phyloP scores from a whole-genome alignment of 2,329 filamentous ascomycete genomes.

The Raffaelea arxii region DNA sequence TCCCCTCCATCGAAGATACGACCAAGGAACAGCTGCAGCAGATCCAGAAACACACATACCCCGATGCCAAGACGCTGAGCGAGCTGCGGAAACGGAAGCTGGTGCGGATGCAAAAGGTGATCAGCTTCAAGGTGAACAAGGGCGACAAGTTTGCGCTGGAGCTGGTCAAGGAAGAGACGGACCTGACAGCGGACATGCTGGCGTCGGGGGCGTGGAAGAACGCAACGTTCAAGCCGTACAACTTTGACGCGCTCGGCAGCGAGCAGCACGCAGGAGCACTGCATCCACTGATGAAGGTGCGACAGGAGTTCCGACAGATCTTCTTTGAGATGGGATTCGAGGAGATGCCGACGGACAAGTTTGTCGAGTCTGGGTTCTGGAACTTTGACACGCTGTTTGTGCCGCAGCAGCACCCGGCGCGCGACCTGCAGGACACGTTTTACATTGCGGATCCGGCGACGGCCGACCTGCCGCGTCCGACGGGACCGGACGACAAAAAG shows the following conservation, averaged over 20 bases:
- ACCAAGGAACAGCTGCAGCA: conserved; percentile 66
- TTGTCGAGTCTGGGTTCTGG: conserved; percentile 97
- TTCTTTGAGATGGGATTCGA: conserved; percentile 99
- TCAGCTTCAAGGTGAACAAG: conserved; percentile 76
- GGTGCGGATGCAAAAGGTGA: conserved; percentile 71
- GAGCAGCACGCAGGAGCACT: conserved; percentile 52
- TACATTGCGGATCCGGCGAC: conserved; percentile 78
- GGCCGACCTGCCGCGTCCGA: conserved; percentile 58
- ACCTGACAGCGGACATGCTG: conserved; percentile 90
- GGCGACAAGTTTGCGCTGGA: conserved; percentile 81
- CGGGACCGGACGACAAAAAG: conserved; percentile 40
- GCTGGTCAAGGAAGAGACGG: conserved; percentile 87
- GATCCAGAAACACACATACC: conserved; percentile 58
- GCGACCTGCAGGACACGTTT: conserved; percentile 96
- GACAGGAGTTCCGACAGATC: conserved; percentile 90
- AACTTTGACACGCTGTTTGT: conserved; percentile 97
- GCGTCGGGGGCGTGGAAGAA: conserved; percentile 83
- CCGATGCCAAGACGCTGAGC: conserved; percentile 62
- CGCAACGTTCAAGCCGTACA: conserved; percentile 66
- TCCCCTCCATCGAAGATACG: conserved; percentile 68
- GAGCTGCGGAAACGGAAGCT: conserved; percentile 92
- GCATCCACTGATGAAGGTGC: conserved; percentile 82
- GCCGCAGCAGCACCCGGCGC: conserved; percentile 93
- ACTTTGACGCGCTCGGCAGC: conserved; percentile 44
- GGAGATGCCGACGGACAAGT: conserved; percentile 93